phyloP scores from a whole-genome alignment of 805 yeast genomes.

The Millerago galiae region DNA sequence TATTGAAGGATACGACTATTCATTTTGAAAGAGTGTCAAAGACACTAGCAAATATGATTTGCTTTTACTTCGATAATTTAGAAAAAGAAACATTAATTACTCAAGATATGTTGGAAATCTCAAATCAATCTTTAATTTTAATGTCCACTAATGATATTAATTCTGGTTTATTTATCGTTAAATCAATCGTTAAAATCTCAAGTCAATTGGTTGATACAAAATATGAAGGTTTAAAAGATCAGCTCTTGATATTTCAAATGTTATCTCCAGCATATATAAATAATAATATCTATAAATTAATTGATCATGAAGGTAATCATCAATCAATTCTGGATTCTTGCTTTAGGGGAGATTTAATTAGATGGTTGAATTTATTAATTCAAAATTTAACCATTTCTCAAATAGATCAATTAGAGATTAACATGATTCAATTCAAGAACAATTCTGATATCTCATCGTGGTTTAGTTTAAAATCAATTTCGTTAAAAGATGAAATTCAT shows the following conservation, averaged over 20 bases:
- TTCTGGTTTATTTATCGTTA: constrained; percentile 32
- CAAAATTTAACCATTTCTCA: constrained; percentile 1
- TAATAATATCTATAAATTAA: constrained; percentile 18
- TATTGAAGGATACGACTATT: constrained; percentile 22
- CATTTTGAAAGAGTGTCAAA: constrained; percentile 17
- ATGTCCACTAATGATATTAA: constrained; percentile 35
- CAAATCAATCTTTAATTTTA: constrained; percentile 39
- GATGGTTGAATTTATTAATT: constrained; percentile 12
- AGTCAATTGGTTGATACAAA: constrained; percentile 33
- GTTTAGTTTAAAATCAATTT: constrained; percentile 23
- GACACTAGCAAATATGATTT: constrained; percentile 15
- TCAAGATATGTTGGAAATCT: constrained; percentile 32
- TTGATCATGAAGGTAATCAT: constrained; percentile 14
- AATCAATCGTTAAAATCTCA: constrained; percentile 32
- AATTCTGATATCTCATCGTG: constrained; percentile 4
- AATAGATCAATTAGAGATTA: neutral
- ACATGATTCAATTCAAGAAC: constrained; percentile 13
- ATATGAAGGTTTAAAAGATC: constrained; percentile 36
- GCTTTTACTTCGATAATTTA: constrained; percentile 17
- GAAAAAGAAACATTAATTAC: constrained; percentile 26
- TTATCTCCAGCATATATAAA: constrained; percentile 36
- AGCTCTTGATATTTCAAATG: constrained; percentile 39
- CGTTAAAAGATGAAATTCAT: constrained; percentile 4
- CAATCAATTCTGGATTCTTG: neutral
- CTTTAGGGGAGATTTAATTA: constrained; percentile 9